These are phyloP conservation scores for Oidiodendron maius DNA, from an alignment of 495 filamentous ascomycete species.

Conservation along the genomic window DNA sequence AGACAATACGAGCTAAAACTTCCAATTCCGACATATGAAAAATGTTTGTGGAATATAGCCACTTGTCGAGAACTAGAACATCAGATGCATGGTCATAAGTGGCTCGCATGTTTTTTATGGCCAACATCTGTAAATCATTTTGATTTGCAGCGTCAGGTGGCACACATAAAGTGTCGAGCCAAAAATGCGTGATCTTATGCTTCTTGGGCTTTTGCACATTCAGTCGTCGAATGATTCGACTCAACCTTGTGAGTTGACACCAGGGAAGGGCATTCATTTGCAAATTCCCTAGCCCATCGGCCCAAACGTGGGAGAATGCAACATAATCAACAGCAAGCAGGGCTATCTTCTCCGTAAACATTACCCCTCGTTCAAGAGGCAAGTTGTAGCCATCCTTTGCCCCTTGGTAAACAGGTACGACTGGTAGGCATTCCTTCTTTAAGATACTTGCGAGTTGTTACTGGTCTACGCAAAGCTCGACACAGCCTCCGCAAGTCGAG, in stretches of 20 bases:
- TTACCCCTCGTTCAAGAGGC: no score
- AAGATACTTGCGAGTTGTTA: no score
- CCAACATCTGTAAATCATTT: not conserved
- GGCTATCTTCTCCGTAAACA: no score
- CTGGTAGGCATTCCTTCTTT: no score
- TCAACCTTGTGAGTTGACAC: not conserved
- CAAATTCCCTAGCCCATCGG: not conserved
- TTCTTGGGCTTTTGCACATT: not conserved
- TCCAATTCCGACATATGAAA: not conserved
- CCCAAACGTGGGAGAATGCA: not conserved
- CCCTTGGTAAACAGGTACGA: no score
- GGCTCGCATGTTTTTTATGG: not conserved
- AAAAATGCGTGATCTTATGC: not conserved
- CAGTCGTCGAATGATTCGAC: not conserved
- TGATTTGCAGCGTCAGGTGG: not conserved
- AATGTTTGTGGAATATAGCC: not conserved
- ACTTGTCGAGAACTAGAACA: not conserved
- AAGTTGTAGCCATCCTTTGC: no score
- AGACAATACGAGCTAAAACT: not conserved
- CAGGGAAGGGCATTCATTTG: not conserved
- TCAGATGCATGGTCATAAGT: not conserved
- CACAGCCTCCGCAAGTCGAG: no score
- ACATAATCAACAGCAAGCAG: no score
- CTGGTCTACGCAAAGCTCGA: no score
- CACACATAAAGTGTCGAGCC: not conserved